Evolutionary conservation across 1,139 yeast species (phyloP), one percentile per base, ranked within the genome.

Genomic region (Blastobotrys niveus): DNA sequence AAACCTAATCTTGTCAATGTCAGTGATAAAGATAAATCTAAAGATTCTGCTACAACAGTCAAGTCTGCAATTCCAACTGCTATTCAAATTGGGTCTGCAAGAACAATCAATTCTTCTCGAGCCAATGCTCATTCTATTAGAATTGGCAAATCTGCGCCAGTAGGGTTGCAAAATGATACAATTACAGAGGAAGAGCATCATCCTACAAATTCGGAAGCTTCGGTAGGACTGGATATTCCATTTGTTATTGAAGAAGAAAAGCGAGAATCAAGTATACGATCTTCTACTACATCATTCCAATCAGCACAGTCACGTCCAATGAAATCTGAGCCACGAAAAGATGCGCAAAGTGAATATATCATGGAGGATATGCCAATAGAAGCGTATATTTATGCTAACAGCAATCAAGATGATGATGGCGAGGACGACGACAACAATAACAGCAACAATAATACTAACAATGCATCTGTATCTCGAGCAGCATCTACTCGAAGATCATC

Each of bases 1-100:
- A 52, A 55, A 36, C 65, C 65, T 18, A 58, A 55, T 38, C 49
- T 62, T 18, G 63, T 62, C 8, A 56, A 55, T 56, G 60, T 66
- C 10, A 45, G 46, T 24, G 44, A 47, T 18, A 47, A 43, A 38
- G 34, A 18, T 7, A 40, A 34, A 15, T n/a, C 33, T n/a, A 30
- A 25, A 12, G 34, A 17, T 34, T 33, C 37, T 30, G 42, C 29
- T 9, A 30, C 33, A 19, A 29, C 43, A 12, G 45, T 40, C 20
- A 38, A 45, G 12, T 50, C 43, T 21, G 38, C 36, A 33, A 32
- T 38, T 38, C 18, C 34, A 18, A 21, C 18, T 3, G 39, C 32
- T 6, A 38, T 44, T 10, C 50, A 47, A 26, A 42, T 45, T 32
- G 50, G 47, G 15, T 48, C 52, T 14, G 56, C 55, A 5, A 50